Conservation (phyloP, 768 basidiomycete genomes). For the Pleurotus tuber-regium region DNA sequence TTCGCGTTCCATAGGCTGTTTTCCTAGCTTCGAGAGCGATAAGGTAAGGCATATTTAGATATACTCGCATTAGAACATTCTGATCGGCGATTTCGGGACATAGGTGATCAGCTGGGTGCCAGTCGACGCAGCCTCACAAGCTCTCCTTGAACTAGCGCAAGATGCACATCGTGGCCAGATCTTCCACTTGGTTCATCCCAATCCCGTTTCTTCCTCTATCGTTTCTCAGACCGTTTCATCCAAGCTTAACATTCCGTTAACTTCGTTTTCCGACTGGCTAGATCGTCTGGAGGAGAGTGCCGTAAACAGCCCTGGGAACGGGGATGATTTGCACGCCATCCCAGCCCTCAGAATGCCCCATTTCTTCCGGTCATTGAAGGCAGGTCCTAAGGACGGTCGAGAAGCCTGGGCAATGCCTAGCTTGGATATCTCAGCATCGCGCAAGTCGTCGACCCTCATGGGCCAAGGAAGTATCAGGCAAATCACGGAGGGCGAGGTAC, state of each 20-base stretch:
- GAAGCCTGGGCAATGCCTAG: constrained; percentile 5
- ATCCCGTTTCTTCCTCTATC: constrained; percentile 13
- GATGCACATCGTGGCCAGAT: constrained; percentile 12
- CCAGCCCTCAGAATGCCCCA: constrained; percentile 1
- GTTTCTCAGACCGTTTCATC: constrained; percentile 13
- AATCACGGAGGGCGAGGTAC: neutral
- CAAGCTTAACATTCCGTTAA: constrained; percentile 14
- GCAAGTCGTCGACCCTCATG: neutral
- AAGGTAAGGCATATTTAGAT: constrained; percentile 11
- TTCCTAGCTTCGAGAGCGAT: constrained; percentile 27
- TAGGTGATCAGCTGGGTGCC: constrained; percentile 23
- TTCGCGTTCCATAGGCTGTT: constrained; percentile 22
- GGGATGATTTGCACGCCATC: neutral
- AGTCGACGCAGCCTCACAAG: constrained; percentile 18
- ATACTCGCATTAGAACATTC: neutral
- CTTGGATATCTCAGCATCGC: neutral
- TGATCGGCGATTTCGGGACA: neutral
- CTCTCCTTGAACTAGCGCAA: constrained; percentile 16
- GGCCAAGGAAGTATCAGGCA: neutral
- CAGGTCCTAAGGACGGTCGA: neutral
- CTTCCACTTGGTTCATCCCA: constrained; percentile 18
- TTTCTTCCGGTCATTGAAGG: constrained; percentile 6
- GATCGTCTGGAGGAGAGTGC: neutral
- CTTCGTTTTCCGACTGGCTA: constrained; percentile 16
- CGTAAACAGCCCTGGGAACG: too few species aligned